phyloP scores from a whole-genome alignment of 2,329 filamentous ascomycete species.

The Sclerotinia borealis region DNA sequence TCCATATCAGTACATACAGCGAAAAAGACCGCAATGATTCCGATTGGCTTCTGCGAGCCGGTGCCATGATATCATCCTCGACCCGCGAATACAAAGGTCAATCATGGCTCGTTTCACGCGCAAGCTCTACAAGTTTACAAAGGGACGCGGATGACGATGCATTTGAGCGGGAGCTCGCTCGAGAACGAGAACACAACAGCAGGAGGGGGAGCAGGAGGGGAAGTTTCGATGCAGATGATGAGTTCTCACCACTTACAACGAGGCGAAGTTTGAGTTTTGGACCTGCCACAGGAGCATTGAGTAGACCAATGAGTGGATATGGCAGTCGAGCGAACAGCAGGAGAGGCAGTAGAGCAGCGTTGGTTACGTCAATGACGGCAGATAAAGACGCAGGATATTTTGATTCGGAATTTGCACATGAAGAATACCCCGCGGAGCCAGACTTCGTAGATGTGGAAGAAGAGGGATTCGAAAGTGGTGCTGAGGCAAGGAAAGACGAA shows the following conservation, averaged over 20 bases:
- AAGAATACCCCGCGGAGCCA: conserved; percentile 43
- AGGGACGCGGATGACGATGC: conserved; percentile 48
- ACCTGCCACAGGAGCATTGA: conserved; percentile 36
- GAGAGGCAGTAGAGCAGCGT: conserved; percentile 18
- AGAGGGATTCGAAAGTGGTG: conserved; percentile 47
- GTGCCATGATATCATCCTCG: conserved; percentile 55
- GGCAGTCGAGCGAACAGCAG: conserved; percentile 35
- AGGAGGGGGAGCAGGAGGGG: conserved; percentile 28
- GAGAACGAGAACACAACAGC: conserved; percentile 44
- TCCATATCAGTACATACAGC: conserved; percentile 25
- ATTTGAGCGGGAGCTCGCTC: conserved; percentile 45
- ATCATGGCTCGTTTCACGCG: conserved; percentile 59
- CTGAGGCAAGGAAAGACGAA: conserved; percentile 51
- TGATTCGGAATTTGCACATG: conserved; percentile 26
- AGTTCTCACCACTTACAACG: conserved; percentile 32
- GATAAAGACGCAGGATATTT: conserved; percentile 42
- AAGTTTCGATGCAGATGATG: conserved; percentile 34
- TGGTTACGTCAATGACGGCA: conserved; percentile 40
- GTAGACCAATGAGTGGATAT: conserved; percentile 43
- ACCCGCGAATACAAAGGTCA: conserved; percentile 63
- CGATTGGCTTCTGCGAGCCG: conserved; percentile 61
- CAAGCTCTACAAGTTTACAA: conserved; percentile 57
- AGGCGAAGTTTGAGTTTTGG: conserved; percentile 31
- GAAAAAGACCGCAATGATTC: conserved; percentile 42
- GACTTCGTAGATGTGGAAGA: conserved; percentile 60